Percentiles rank a stretch among this genome's conserved stretches.
These are phyloP conservation scores for Irpex sp. DNA, from an alignment of 1,284 basidiomycete species.

Conservation along the genomic window DNA sequence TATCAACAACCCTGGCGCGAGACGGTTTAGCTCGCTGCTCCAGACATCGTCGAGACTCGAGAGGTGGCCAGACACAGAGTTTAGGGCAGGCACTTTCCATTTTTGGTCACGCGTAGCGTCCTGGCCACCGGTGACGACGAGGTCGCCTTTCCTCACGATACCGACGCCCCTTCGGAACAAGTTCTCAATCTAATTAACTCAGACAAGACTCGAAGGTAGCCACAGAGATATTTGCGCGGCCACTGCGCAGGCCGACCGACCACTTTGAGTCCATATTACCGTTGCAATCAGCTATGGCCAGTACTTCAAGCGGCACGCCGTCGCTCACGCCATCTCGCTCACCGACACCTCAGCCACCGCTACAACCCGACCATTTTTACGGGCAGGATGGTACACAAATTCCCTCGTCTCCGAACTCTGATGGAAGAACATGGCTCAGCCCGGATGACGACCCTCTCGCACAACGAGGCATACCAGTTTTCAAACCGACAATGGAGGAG, in stretches of 20 bases:
- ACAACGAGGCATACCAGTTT: slow-evolving; percentile 88
- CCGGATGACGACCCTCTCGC: slow-evolving; percentile 85
- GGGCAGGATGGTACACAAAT: slow-evolving; percentile 41
- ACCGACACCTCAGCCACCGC: slow-evolving; percentile 42
- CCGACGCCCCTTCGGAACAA: not conserved
- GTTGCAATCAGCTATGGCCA: slow-evolving; percentile 18
- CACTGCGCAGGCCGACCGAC: not conserved
- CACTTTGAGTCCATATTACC: not conserved
- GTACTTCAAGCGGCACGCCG: slow-evolving; percentile 29
- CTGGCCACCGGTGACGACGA: slow-evolving; percentile 1
- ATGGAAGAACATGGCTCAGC: slow-evolving; percentile 61
- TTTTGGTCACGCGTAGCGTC: slow-evolving; percentile 8
- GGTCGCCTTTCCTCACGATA: not conserved
- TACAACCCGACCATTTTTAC: slow-evolving; percentile 83
- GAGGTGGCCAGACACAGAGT: slow-evolving; percentile 2
- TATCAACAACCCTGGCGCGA: too few species aligned
- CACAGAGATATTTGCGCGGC: not conserved
- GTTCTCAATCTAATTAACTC: not conserved
- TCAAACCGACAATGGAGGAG: slow-evolving; percentile 87
- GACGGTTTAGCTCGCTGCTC: not conserved
- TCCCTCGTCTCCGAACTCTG: slow-evolving; percentile 54
- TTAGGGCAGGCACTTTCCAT: slow-evolving; percentile 12
- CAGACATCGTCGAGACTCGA: slow-evolving; percentile 1
- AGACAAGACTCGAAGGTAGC: not conserved
- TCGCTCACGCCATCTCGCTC: slow-evolving; percentile 55